These are phyloP conservation scores for Dictyostelium capitatum DNA, from an alignment of 78 protist genomes.

Conservation along the genomic window DNA sequence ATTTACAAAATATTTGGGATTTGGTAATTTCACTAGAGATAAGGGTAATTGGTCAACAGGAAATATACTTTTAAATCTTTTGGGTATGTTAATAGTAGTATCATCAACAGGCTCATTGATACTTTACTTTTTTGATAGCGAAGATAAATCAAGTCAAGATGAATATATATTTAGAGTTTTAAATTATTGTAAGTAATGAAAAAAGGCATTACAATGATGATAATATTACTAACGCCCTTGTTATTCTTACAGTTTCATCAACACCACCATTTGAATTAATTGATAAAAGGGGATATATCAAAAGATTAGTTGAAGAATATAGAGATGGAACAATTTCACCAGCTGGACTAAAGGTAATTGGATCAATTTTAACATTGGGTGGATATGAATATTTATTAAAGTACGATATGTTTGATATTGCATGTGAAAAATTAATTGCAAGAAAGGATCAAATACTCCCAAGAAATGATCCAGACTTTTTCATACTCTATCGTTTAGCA, in stretches of 20 bases:
- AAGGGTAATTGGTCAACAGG: background rate
- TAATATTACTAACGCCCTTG: too few species aligned
- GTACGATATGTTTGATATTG: constrained; percentile 17
- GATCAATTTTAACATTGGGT: background rate
- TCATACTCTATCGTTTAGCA: background rate
- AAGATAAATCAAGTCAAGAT: background rate
- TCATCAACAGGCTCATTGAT: background rate
- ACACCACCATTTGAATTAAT: constrained; percentile 52
- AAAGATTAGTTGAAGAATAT: constrained; percentile 11
- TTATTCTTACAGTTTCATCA: constrained; percentile 56
- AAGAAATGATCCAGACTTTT: background rate
- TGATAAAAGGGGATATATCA: constrained; percentile 9
- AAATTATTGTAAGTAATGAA: constrained; percentile 24
- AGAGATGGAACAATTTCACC: constrained; percentile 3
- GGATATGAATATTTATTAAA: constrained; percentile 9
- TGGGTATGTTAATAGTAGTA: background rate
- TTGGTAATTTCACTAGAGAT: background rate
- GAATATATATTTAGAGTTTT: constrained; percentile 6
- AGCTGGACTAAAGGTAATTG: constrained; percentile 22
- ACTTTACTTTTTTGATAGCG: background rate
- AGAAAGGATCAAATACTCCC: background rate
- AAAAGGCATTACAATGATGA: too few species aligned
- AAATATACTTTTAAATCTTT: background rate
- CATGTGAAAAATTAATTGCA: background rate
- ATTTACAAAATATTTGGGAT: too few species aligned